A percentile compares a stretch with the other conserved stretches of the same genome.
Evolutionary conservation across 352 stramenopile species (phyloP).

Genomic region (Globisporangium abappressorium): DNA sequence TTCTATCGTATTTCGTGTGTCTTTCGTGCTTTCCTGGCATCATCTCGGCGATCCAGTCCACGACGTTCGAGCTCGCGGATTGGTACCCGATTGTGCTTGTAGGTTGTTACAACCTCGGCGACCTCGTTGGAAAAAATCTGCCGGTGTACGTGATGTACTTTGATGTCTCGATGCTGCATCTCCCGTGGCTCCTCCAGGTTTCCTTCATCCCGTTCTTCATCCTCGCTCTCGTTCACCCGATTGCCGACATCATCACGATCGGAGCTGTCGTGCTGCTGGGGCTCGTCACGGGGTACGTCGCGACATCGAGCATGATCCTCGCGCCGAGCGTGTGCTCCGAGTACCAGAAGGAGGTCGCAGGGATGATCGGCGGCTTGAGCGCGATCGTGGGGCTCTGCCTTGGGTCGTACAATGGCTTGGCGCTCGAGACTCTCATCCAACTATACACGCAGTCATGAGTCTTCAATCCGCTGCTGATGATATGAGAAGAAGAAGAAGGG

Average conservation of each 20-base stretch:
- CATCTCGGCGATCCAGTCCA: constrained; percentile 66
- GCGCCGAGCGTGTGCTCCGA: constrained; percentile 70
- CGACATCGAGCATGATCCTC: constrained; percentile 75
- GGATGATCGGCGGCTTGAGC: constrained; percentile 68
- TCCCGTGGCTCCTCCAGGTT: constrained; percentile 59
- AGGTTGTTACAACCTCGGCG: constrained; percentile 70
- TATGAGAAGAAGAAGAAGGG: not conserved
- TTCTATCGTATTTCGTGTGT: constrained; percentile 75
- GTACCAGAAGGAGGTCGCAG: constrained; percentile 75
- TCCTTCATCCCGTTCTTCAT: constrained; percentile 76
- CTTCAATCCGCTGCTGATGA: not conserved
- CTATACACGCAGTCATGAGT: constrained; percentile 22
- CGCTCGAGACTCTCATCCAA: constrained; percentile 64
- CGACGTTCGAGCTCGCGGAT: constrained; percentile 48
- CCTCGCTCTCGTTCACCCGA: constrained; percentile 43
- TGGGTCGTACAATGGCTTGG: constrained; percentile 74
- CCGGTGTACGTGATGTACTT: constrained; percentile 73
- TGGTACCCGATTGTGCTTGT: constrained; percentile 81
- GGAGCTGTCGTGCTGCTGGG: constrained; percentile 53
- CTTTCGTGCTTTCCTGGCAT: constrained; percentile 79
- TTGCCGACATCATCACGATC: constrained; percentile 53
- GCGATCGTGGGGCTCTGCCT: constrained; percentile 72
- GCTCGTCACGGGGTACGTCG: constrained; percentile 72
- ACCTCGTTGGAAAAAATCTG: constrained; percentile 79
- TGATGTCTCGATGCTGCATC: constrained; percentile 60